phyloP scores from a whole-genome alignment of 148 eudicot genomes.

The Mesembryanthemum crystallinum region DNA sequence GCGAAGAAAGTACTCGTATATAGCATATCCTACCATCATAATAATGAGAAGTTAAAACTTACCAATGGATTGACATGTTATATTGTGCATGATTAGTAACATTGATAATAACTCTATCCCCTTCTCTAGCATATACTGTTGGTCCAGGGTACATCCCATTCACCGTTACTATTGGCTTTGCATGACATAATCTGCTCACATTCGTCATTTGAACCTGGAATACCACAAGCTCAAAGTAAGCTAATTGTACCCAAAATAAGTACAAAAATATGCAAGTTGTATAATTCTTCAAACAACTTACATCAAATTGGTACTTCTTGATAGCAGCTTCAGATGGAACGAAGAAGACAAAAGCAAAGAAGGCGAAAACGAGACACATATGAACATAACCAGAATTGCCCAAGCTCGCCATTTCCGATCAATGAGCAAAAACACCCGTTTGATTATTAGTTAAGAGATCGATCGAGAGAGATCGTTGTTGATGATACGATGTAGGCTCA shows the following conservation, averaged over 20 bases:
- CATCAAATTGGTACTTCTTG: slow-evolving; percentile 54
- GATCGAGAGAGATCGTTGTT: not conserved
- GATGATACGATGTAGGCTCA: not conserved
- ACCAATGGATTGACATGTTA: slow-evolving; percentile 66
- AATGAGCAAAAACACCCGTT: not conserved
- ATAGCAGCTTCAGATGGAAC: slow-evolving; percentile 34
- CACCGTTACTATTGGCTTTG: slow-evolving; percentile 64
- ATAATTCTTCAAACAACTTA: slow-evolving; percentile 24
- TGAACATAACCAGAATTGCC: slow-evolving; percentile 5
- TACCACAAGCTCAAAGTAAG: not conserved
- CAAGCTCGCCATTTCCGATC: slow-evolving; percentile 8
- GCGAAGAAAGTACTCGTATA: not conserved
- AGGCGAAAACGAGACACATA: slow-evolving; percentile 13
- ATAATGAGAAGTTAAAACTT: not conserved
- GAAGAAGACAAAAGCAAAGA: slow-evolving; percentile 16
- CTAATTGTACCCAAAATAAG: not conserved
- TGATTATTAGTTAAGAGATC: not conserved
- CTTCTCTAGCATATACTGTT: slow-evolving; percentile 54
- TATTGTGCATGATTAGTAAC: slow-evolving; percentile 59
- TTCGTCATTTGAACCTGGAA: slow-evolving; percentile 50
- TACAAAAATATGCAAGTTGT: too few relatives aligned
- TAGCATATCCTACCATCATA: not conserved
- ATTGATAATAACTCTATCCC: slow-evolving; percentile 50
- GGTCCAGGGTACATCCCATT: slow-evolving; percentile 78
- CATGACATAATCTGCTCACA: slow-evolving; percentile 55